phyloP scores from a whole-genome alignment of 768 basidiomycete genomes.

The Leccinum incarnatum region DNA sequence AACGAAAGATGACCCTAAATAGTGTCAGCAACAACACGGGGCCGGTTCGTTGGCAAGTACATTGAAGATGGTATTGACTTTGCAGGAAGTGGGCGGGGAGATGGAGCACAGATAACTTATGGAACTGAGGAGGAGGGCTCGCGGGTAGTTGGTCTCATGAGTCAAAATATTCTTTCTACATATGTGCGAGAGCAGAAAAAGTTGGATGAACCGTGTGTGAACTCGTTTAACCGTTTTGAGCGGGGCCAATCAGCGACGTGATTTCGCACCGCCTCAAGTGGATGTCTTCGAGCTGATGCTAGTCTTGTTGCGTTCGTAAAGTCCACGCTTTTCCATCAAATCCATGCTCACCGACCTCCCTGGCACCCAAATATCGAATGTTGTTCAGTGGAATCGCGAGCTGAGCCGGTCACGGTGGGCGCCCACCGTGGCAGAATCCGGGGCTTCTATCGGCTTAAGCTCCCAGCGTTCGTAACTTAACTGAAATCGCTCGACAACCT shows the following conservation, averaged over 20 bases:
- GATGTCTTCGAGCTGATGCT: constrained; percentile 17
- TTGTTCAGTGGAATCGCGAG: constrained; percentile 1
- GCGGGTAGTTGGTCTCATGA: neutral
- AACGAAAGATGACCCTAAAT: neutral
- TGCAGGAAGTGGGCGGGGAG: too few species aligned
- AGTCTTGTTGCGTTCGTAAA: constrained; percentile 9
- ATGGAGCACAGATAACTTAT: too few species aligned
- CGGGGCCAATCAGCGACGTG: constrained; percentile 24
- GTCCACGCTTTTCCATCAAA: neutral
- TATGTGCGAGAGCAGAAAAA: neutral
- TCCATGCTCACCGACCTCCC: constrained; percentile 5
- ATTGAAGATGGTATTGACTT: too few species aligned
- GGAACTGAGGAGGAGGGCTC: too few species aligned
- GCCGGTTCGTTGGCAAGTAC: too few species aligned
- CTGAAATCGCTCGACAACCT: constrained; percentile 9
- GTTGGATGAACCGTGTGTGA: constrained; percentile 2
- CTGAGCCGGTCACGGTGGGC: constrained; percentile 12
- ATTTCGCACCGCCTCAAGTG: constrained; percentile 30
- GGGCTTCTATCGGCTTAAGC: constrained; percentile 29
- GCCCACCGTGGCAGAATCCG: constrained; percentile 35
- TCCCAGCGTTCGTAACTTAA: constrained; percentile 13
- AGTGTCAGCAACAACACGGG: neutral
- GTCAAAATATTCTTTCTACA: neutral
- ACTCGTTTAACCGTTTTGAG: neutral
- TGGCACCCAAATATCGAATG: neutral